Conservation (phyloP, 768 basidiomycete genomes). For the Suillus spraguei region DNA sequence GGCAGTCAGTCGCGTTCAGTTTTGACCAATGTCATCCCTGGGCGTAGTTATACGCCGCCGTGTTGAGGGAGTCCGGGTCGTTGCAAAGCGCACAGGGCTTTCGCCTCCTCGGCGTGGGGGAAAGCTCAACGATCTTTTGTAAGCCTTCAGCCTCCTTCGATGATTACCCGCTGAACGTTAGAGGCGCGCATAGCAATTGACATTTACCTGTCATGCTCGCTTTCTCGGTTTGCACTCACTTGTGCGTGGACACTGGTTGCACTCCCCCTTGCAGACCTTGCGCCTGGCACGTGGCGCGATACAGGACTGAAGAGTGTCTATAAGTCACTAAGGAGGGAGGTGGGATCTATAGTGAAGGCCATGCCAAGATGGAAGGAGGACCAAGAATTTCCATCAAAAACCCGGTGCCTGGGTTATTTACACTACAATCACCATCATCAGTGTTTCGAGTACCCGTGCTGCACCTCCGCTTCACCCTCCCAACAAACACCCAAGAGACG, state of each 20-base stretch:
- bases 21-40: too few relatives aligned
- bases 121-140: too few relatives aligned
- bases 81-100: too few relatives aligned
- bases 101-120: too few relatives aligned
- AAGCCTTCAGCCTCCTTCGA: too few relatives aligned
- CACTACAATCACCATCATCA: slow-evolving; percentile 18
- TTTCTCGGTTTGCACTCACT: slow-evolving; percentile 48
- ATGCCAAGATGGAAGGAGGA: slow-evolving; percentile 30
- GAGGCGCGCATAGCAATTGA: slow-evolving; percentile 77
- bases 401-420: neutral
- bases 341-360: slow-evolving; percentile 32
- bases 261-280: slow-evolving; percentile 54
- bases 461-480: slow-evolving; percentile 24
- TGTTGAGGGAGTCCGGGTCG: too few relatives aligned
- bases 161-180: too few relatives aligned
- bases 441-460: slow-evolving; percentile 24
- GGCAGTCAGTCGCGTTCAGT: too few relatives aligned
- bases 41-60: too few relatives aligned
- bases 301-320: slow-evolving; percentile 39
- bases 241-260: slow-evolving; percentile 55
- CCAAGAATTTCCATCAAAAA: slow-evolving; percentile 5
- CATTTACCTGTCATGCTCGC: slow-evolving; percentile 62
- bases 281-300: slow-evolving; percentile 49
- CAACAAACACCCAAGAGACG: slow-evolving; percentile 29
- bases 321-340: slow-evolving; percentile 38